Base-by-base conservation (phyloP, 2,329 filamentous ascomycete species). In the Fonsecaea pedrosoi region DNA sequence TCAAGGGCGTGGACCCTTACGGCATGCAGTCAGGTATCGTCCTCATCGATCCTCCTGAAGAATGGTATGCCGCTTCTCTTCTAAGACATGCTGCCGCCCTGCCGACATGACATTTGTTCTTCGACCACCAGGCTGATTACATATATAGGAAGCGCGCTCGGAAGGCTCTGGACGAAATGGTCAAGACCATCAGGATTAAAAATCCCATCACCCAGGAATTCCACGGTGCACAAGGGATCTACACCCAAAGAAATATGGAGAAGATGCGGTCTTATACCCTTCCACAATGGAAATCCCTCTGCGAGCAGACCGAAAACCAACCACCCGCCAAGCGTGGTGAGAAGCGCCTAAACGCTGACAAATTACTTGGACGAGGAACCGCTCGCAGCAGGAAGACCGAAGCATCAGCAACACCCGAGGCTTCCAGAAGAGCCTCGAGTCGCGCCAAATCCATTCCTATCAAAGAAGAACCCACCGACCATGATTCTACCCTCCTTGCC, bases 131-230 rank as follows among this genome's bases (percentile, higher is more conserved):
- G 25, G 12, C 58, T 66, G 45, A 57, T 25, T 48, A n/a, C 25
- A 15, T 18, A 25, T 60, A 9, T 62, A 70, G 69, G 68, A 72
- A 71, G 66, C 70, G 66, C 57, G 65, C 53, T 13, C 70, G 70
- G 38, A 69, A 70, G 68, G 83, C 86, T 42, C 87, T 97, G 69
- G 89, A 95, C 75, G 91, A 97, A 74, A 85, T 92, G 59, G 87
- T 99, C 71, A 98, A 97, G 80, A 89, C 90, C 69, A 92, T 99
- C 78, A 90, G 89, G 76, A 94, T 99, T 75, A 94, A 94, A 79
- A 96, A 99, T 72, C 95, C 95, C 3, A 98, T 99, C 77, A 97
- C 93, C 76, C 95, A 99, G 79, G 95, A 99, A 75, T 99, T 99
- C 74, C 94, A 96, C 84, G 95, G 95, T 50, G 92, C 92, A 60